These are phyloP conservation scores for Bacidia rubella DNA, from an alignment of 495 filamentous ascomycete species.

Conservation along the genomic window DNA sequence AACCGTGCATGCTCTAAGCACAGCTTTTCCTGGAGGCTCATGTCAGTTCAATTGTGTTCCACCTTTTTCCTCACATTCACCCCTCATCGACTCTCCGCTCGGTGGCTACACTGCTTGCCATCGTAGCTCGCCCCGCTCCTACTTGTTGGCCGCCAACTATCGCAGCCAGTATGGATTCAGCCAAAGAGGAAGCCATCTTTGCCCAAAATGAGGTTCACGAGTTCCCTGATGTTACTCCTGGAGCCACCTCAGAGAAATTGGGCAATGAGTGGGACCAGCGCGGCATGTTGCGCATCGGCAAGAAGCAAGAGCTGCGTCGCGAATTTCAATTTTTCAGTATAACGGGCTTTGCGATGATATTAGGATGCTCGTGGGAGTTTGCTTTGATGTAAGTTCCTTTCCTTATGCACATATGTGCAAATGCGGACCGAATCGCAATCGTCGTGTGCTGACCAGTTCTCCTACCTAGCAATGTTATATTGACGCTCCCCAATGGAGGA, in stretches of 20 bases:
- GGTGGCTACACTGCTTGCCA: constrained; percentile 4
- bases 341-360: constrained; percentile 17
- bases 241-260: constrained; percentile 11
- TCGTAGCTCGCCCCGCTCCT: constrained; percentile 1
- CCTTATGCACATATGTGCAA: not conserved
- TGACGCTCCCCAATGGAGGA: constrained; percentile 16
- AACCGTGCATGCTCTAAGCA: constrained; percentile 2
- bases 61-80: not conserved
- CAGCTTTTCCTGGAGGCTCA: constrained; percentile 4
- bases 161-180: constrained; percentile 6
- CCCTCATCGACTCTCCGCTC: not conserved
- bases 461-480: constrained; percentile 12
- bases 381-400: constrained; percentile 17
- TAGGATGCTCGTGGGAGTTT: constrained; percentile 17
- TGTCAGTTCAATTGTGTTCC: not conserved
- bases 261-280: constrained; percentile 14
- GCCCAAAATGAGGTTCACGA: constrained; percentile 8
- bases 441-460: constrained; percentile 9
- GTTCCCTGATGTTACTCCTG: constrained; percentile 10
- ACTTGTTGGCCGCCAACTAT: not conserved
- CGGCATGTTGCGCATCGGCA: constrained; percentile 12
- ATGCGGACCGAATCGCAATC: not conserved
- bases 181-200: constrained; percentile 7
- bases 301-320: constrained; percentile 17
- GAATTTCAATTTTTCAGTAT: constrained; percentile 17